Base-by-base conservation (phyloP, 768 basidiomycete genomes). In the Calocybe gangraenosa region DNA sequence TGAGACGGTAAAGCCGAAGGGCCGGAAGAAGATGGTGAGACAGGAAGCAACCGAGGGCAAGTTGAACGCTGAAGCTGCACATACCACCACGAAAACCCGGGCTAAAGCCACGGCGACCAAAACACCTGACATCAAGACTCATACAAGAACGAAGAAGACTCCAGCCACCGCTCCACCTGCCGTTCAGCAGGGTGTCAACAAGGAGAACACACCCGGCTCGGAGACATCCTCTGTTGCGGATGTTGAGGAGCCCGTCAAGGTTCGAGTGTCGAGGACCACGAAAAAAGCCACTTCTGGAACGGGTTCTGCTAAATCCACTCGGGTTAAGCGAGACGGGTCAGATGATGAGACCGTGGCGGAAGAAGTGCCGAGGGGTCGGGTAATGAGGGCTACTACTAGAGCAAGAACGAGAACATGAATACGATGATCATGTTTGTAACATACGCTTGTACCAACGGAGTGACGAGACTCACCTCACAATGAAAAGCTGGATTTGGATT, bases 131-230 rank as follows among this genome's bases (percentile, higher is more conserved):
- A 37, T 42, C 1, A 51, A 35, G 18, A 35, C 47, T 13, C 30
- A 42, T 20, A 31, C 61, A 7, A 51, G 52, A 15, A 51, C 49
- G 22, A 59, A 57, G 42, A 70, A 63, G 57, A 66, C 63, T 0
- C 66, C 66, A n/a, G 62, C 63, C 8, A 65, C 65, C 19, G 65
- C 63, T 14, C 65, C 68, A 23, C 60, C 65, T 19, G 63, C 61
- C 2, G 52, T 50, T 28, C 54, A 60, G 28, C 53, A 57, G 7
- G 58, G 48, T 7, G 60, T 58, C 4, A 65, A 73, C 42, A 74
- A 75, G 48, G 71, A 74, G 56, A 73, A 73, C 42, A 55, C 68
- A 0, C 62, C 65, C 1, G 63, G 60, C 4, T 49, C 58, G 3
- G 55, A 52, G 11, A 56, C 50, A 14, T 46, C 58, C 9, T 41